Base-by-base conservation (phyloP, 2,329 filamentous ascomycete genomes). In the Diaporthe capsici region DNA sequence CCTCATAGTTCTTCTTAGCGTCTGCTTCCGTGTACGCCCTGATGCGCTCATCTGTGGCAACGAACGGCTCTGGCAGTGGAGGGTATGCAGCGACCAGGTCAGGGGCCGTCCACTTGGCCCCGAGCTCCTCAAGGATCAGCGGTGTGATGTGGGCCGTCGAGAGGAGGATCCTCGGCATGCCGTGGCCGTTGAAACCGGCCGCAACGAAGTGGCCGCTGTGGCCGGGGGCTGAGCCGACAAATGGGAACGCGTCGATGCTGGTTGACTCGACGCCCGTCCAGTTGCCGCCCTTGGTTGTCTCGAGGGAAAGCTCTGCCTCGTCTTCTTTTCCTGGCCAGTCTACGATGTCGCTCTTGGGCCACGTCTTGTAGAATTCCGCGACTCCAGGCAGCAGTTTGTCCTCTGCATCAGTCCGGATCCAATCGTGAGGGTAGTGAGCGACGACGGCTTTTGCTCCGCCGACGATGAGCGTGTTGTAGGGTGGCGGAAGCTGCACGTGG, bases 111-210 rank as follows among this genome's bases (percentile, higher is more conserved):
- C 79, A 76, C 15, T 79, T 72, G 53, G 79, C 34, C 13, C 75
- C 68, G 17, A 83, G 70, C 6, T 76, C 78, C 8, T 78, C 70
- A 12, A 83, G 65, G 3, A 83, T 71, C 6, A 79, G 74, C 8
- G 80, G 80, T 4, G 77, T 76, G 22, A 83, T 78, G 42, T 82
- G 78, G 1, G 82, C 81, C 0, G 80, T 78, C 1, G 81, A 80
- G 34, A 82, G 78, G 1, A 83, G 76, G 61, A 82, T 81, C 2
- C 82, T 80, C 31, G 82, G 81, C 82, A 83, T 83, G 34, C 81
- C 81, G 47, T 82, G 81, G 8, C 81, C 81, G 15, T 75, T 77
- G 51, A 81, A 82, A 0, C 80, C 80, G 28, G 81, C 80, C 4
- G 79, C 77, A 17, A 82, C 78, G 60, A 79, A 81, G 17, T 81